Evolutionary conservation across 106 monocot genomes (phyloP).

Genomic region (Platanthera guangdongensis): DNA sequence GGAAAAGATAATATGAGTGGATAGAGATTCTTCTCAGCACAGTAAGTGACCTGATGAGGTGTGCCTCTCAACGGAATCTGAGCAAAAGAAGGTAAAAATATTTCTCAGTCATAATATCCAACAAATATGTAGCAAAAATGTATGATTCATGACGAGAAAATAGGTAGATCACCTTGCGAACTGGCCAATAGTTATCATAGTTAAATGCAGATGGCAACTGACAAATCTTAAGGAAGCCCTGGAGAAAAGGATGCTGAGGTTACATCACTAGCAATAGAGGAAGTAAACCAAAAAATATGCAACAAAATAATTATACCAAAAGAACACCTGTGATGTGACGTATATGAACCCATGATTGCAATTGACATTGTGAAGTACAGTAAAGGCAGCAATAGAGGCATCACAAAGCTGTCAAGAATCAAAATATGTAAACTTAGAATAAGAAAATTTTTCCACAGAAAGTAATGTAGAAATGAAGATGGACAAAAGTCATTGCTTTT

Average conservation of each 20-base stretch:
- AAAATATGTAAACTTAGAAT: neutral
- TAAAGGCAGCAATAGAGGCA: constrained; percentile 76
- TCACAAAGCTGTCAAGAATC: constrained; percentile 62
- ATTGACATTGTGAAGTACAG: constrained; percentile 93
- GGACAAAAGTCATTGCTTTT: neutral
- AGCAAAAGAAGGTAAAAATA: constrained; percentile 2
- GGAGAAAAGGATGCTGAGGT: neutral
- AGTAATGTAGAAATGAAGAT: neutral
- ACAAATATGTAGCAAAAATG: neutral
- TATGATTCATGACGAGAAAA: neutral
- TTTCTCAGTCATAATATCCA: neutral
- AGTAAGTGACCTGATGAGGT: constrained; percentile 92
- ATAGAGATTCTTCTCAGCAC: constrained; percentile 81
- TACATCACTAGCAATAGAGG: neutral
- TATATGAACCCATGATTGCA: constrained; percentile 95
- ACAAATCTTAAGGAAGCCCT: constrained; percentile 96
- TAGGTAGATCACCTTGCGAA: constrained; percentile 63
- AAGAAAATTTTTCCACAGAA: neutral
- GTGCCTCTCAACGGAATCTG: constrained; percentile 87
- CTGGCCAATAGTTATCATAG: constrained; percentile 95
- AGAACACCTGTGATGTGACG: constrained; percentile 83
- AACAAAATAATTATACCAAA: neutral
- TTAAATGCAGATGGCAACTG: constrained; percentile 72
- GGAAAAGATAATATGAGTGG: constrained; percentile 85
- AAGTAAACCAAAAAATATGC: neutral